Conservation (phyloP, 2,329 filamentous ascomycete species). For the Alternaria triticimaculans region DNA sequence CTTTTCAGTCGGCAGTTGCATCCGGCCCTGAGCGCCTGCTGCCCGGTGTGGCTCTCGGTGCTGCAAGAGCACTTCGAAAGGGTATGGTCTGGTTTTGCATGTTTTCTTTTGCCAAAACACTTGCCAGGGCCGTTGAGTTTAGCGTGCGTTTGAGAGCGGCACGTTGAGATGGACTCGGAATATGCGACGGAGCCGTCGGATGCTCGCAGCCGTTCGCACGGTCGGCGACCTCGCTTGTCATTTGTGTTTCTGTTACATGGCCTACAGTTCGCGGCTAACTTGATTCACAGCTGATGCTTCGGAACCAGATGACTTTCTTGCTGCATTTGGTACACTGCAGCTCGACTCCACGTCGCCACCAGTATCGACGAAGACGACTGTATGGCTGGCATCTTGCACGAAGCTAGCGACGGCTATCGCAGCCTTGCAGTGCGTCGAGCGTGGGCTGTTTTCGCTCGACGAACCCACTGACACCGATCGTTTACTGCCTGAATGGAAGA, state of each 20-base stretch:
- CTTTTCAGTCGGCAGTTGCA: conserved; percentile 26
- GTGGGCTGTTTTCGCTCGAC: conserved; percentile 33
- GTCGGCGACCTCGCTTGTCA: not conserved
- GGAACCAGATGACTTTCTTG: conserved; percentile 16
- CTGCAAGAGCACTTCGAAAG: conserved; percentile 24
- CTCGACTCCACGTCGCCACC: conserved; percentile 18
- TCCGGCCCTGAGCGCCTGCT: conserved; percentile 23
- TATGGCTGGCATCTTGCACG: conserved; percentile 43
- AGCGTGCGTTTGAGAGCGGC: conserved; percentile 2
- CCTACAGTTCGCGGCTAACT: not conserved
- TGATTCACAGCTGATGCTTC: not conserved
- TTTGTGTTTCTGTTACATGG: conserved; percentile 1
- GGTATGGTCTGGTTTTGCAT: conserved; percentile 13
- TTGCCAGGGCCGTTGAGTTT: conserved; percentile 4
- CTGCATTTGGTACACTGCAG: conserved; percentile 22
- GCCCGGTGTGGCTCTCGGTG: conserved; percentile 26
- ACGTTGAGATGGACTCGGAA: not conserved
- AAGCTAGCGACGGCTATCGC: conserved; percentile 38
- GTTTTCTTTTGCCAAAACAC: conserved; percentile 6
- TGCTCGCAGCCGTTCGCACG: conserved; percentile 3
- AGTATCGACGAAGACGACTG: conserved; percentile 27
- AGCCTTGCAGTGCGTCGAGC: conserved; percentile 40
- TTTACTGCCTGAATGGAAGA: conserved; percentile 34
- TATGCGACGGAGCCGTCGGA: not conserved
- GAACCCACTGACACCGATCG: conserved; percentile 27